phyloP scores from a whole-genome alignment of 768 basidiomycete species.

The Tricholoma terreum region DNA sequence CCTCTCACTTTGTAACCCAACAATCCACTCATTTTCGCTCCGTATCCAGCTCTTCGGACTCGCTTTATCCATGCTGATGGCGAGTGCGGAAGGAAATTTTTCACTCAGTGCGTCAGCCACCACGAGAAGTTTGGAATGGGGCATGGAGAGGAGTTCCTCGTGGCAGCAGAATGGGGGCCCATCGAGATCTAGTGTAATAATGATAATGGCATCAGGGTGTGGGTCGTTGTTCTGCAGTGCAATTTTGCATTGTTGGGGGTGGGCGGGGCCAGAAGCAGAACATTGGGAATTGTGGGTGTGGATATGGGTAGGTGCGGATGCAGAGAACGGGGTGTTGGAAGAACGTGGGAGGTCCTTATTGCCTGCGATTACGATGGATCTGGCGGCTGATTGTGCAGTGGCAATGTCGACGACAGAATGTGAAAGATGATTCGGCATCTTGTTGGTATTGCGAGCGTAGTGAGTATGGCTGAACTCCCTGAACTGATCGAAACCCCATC shows the following conservation, averaged over 20 bases:
- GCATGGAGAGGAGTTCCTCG: too few relatives aligned
- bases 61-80: constrained; percentile 42
- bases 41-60: constrained; percentile 46
- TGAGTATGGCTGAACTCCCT: constrained; percentile 9
- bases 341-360: constrained; percentile 2
- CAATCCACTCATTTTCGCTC: constrained; percentile 53
- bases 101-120: constrained; percentile 49
- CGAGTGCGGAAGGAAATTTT: constrained; percentile 49
- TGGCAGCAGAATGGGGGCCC: too few relatives aligned
- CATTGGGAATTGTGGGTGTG: too few relatives aligned
- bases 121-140: too few relatives aligned
- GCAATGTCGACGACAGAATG: too few relatives aligned
- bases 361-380: background rate
- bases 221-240: constrained; percentile 65
- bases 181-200: too few relatives aligned
- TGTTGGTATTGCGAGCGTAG: constrained; percentile 17
- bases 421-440: background rate
- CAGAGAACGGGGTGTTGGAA: background rate
- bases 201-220: too few relatives aligned
- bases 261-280: background rate
- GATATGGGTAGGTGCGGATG: background rate
- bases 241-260: constrained; percentile 32
- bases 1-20: constrained; percentile 61
- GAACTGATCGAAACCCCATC: constrained; percentile 1
- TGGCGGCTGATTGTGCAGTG: background rate